phyloP scores from a whole-genome alignment of 2,329 filamentous ascomycete genomes.

The Paramyrothecium roridum region DNA sequence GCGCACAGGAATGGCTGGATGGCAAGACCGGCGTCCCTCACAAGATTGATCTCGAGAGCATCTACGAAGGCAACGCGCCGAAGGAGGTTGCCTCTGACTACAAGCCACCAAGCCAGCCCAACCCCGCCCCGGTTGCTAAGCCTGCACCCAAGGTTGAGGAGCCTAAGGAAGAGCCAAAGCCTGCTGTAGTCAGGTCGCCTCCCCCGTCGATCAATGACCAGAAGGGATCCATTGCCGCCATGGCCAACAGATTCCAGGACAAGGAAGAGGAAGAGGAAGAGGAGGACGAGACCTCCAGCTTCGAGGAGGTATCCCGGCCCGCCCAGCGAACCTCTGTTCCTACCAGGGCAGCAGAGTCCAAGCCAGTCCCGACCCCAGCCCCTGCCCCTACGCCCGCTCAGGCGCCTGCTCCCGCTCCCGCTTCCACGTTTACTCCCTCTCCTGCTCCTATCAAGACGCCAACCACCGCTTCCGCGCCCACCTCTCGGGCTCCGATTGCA shows the following conservation, averaged over 20 bases:
- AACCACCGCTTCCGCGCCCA: constrained; percentile 22
- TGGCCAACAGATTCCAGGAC: constrained; percentile 85
- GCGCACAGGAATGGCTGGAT: constrained; percentile 76
- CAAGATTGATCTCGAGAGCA: constrained; percentile 89
- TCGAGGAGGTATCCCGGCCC: constrained; percentile 81
- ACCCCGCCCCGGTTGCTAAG: constrained; percentile 42
- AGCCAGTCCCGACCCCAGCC: constrained; percentile 34
- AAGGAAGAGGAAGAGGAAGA: constrained; percentile 60
- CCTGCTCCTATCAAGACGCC: constrained; percentile 16
- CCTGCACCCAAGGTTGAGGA: constrained; percentile 29
- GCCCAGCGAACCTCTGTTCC: constrained; percentile 54
- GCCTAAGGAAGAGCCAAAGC: constrained; percentile 53
- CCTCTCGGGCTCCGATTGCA: constrained; percentile 18
- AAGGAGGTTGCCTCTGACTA: constrained; percentile 72
- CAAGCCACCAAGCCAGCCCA: constrained; percentile 50
- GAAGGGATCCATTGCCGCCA: constrained; percentile 78
- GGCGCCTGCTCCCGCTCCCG: constrained; percentile 12
- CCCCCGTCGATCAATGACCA: constrained; percentile 78
- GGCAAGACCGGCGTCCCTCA: constrained; percentile 82
- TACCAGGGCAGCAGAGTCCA: constrained; percentile 30
- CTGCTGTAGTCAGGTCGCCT: constrained; percentile 39
- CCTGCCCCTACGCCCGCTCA: constrained; percentile 15
- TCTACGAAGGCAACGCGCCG: constrained; percentile 81
- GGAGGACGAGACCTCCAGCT: constrained; percentile 71
- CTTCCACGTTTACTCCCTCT: constrained; percentile 13